Base-by-base conservation (phyloP, 129 eudicot species). In the Escallonia herrerae region DNA sequence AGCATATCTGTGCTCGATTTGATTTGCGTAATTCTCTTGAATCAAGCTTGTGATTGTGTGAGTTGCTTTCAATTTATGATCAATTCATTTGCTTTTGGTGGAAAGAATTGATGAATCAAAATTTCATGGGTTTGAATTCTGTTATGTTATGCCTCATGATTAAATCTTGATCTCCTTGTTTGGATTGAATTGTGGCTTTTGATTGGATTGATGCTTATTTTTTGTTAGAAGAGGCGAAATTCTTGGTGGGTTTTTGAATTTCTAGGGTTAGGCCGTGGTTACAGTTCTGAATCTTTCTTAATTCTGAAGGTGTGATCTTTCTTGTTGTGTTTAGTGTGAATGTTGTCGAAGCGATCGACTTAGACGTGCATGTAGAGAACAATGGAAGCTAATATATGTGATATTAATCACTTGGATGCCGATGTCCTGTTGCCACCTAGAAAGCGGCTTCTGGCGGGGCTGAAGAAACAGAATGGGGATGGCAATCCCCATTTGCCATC, bases 401-500 rank as follows among this genome's bases (percentile, higher is more conserved):
- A 81, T 59, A 69, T 73, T 38, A 81, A 83, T 81, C 79, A 77
- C 69, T 62, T 83, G 81, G 90, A 85, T 48, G 67, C 90, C 7
- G 97, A 87, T 79, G 90, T 86, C 12, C 88, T 82, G 67, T 85
- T 91, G 79, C 97, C 97, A 47, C 97, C 97, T 53, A 80, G 95
- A 62, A 91, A 91, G 75, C 84, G 97, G 45, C 77, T 87, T 61
- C 86, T 91, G 50, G 97, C 96, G 3, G 88, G 87, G 33, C 65
- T 91, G 78, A 91, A 87, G 74, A 91, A 76, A 62, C 96, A 87
- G 69, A 89, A 77, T 56, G 66, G 70, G 45, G 88, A 81, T 72
- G 73, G 66, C 46, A 79, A 40, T 53, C 51, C 82, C 2, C 47
- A 73, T 56, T 61, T 67, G 11, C 75, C 84, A 38, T 55, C 83